phyloP scores from a whole-genome alignment of 495 filamentous ascomycete genomes.

The Venustampulla echinocandica region DNA sequence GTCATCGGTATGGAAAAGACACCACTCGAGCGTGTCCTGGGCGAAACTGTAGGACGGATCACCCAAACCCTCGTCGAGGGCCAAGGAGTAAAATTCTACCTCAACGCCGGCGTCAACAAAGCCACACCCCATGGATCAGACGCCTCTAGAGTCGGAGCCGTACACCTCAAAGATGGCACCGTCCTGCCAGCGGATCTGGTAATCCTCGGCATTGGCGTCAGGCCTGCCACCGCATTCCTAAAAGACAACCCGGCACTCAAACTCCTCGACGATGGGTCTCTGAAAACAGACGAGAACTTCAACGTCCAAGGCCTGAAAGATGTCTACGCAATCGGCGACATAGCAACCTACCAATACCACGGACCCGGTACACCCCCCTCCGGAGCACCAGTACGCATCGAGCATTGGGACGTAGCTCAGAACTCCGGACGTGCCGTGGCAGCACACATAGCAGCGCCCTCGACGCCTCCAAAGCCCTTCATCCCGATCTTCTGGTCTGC shows the following conservation, averaged over 20 bases:
- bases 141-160: constrained; percentile 62
- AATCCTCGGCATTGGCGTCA: constrained; percentile 81
- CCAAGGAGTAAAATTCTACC: constrained; percentile 78
- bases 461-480: constrained; percentile 57
- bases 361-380: constrained; percentile 80
- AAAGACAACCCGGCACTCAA: constrained; percentile 55
- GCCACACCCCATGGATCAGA: constrained; percentile 60
- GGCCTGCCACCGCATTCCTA: constrained; percentile 80
- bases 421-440: constrained; percentile 78
- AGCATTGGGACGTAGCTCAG: constrained; percentile 98
- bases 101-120: constrained; percentile 71
- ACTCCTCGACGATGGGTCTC: constrained; percentile 71
- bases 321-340: constrained; percentile 93
- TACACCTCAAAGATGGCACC: constrained; percentile 81
- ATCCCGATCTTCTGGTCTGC: constrained; percentile 96
- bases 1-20: constrained; percentile 86
- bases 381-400: constrained; percentile 62
- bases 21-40: constrained; percentile 84
- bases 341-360: constrained; percentile 89
- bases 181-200: constrained; percentile 80
- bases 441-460: constrained; percentile 57
- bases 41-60: constrained; percentile 68
- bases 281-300: constrained; percentile 71
- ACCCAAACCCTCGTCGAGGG: constrained; percentile 70
- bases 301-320: constrained; percentile 61